Percentiles rank a stretch among this genome's conserved stretches.
phyloP scores from a whole-genome alignment of 1,284 basidiomycete genomes.

The Tremellales sp. region DNA sequence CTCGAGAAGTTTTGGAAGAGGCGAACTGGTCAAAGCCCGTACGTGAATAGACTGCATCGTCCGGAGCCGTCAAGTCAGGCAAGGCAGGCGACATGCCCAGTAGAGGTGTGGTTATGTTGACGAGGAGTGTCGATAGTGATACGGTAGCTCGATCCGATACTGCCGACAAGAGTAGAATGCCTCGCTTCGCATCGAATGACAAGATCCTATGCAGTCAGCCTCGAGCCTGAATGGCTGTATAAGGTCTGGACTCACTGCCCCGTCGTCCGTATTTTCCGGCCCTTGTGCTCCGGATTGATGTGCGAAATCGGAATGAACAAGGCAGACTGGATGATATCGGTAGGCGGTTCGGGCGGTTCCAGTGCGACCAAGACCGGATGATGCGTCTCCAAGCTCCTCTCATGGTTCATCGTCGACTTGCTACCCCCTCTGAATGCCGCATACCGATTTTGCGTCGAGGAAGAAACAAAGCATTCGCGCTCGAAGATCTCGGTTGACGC shows the following conservation, averaged over 20 bases:
- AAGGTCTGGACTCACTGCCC: constrained; percentile 21
- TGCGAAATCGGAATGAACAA: constrained; percentile 18
- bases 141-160: background rate
- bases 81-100: constrained; percentile 19
- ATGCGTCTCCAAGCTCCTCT: too few relatives aligned
- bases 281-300: constrained; percentile 7
- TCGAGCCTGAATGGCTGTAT: background rate
- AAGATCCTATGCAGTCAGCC: constrained; percentile 9
- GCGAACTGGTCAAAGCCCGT: background rate
- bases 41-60: constrained; percentile 4
- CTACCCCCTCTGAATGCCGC: too few relatives aligned
- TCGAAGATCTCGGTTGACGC: too few relatives aligned
- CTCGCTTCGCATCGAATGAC: constrained; percentile 8
- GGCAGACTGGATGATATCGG: constrained; percentile 17
- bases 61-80: constrained; percentile 9
- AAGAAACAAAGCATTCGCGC: too few relatives aligned
- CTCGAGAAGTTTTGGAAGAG: background rate
- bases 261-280: constrained; percentile 20
- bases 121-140: constrained; percentile 14
- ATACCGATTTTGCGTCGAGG: too few relatives aligned
- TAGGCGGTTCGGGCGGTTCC: constrained; percentile 13
- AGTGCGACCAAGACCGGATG: constrained; percentile 3
- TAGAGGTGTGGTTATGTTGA: constrained; percentile 21
- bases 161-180: constrained; percentile 5
- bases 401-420: too few relatives aligned